Evolutionary conservation across 1,284 basidiomycete genomes (phyloP).

Genomic region (Vanrija sp.): DNA sequence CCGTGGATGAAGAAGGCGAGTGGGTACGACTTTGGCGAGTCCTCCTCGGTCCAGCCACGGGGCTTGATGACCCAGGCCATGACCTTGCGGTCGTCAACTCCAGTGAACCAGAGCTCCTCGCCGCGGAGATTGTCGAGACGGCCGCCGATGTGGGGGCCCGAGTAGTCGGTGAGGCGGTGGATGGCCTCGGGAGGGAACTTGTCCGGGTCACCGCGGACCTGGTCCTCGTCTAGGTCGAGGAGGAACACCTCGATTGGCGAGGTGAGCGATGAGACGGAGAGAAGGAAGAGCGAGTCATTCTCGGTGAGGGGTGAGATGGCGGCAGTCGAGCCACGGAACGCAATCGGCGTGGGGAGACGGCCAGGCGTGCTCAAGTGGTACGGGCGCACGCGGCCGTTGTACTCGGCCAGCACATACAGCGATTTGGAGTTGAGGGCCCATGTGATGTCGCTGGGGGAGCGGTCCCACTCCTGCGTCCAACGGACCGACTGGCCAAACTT

Average conservation of each 20-base stretch:
- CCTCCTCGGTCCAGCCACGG: slow-evolving; percentile 60
- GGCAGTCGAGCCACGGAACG: slow-evolving; percentile 34
- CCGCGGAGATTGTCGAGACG: slow-evolving; percentile 60
- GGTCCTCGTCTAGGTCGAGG: slow-evolving; percentile 36
- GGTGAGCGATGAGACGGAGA: slow-evolving; percentile 24
- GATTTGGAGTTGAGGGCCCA: slow-evolving; percentile 68
- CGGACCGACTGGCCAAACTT: slow-evolving; percentile 12
- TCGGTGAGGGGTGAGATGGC: slow-evolving; percentile 14
- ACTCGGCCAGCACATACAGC: slow-evolving; percentile 70
- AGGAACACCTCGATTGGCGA: slow-evolving; percentile 26
- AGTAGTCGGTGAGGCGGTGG: slow-evolving; percentile 58
- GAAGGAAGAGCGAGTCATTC: slow-evolving; percentile 8
- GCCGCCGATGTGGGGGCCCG: slow-evolving; percentile 37
- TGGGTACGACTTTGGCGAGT: slow-evolving; percentile 65
- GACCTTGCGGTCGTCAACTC: slow-evolving; percentile 63
- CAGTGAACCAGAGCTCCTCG: slow-evolving; percentile 81
- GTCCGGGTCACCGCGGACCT: slow-evolving; percentile 20
- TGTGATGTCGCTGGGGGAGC: slow-evolving; percentile 63
- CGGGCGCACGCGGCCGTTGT: slow-evolving; percentile 56
- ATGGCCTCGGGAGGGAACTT: slow-evolving; percentile 53
- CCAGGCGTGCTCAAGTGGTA: slow-evolving; percentile 38
- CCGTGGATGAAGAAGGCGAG: slow-evolving; percentile 48
- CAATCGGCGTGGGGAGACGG: slow-evolving; percentile 37
- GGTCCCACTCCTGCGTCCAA: slow-evolving; percentile 73
- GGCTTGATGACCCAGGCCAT: slow-evolving; percentile 82